Percentiles rank a stretch among this genome's conserved stretches.
Evolutionary conservation across 2,329 filamentous ascomycete species (phyloP).

Genomic region (Gremmenia infestans): DNA sequence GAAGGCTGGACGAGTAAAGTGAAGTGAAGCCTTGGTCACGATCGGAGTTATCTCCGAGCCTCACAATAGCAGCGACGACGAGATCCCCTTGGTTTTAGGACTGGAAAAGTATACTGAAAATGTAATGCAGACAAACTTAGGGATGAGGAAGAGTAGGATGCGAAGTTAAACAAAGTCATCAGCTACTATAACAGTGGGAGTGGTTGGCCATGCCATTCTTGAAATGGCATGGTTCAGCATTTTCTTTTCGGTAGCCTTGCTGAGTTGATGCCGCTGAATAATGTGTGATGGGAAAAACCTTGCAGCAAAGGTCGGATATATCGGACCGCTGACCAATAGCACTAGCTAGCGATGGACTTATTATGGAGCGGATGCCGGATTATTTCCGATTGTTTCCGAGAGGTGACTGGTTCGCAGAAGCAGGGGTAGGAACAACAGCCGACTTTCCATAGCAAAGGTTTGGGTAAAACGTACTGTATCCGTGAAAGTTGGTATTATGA

Average conservation of each 20-base stretch:
- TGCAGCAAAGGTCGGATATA: no score
- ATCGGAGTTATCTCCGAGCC: conserved; percentile 4
- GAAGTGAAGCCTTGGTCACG: not conserved
- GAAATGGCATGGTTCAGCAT: not conserved
- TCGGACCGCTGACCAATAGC: no score
- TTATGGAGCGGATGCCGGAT: no score
- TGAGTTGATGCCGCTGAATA: not conserved
- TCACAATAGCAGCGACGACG: not conserved
- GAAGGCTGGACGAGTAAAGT: conserved; percentile 7
- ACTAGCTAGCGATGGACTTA: no score
- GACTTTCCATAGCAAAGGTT: not conserved
- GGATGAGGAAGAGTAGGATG: not conserved
- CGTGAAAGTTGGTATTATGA: not conserved
- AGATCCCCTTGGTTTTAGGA: not conserved
- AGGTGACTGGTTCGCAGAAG: no score
- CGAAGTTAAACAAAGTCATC: not conserved
- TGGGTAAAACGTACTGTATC: not conserved
- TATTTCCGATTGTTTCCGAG: no score
- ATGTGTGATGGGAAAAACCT: not conserved
- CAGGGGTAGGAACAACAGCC: no score
- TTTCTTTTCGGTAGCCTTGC: not conserved
- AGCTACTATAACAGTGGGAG: not conserved
- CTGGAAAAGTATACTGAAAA: not conserved
- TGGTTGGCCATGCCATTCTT: not conserved
- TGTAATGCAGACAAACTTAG: not conserved